Evolutionary conservation across 768 basidiomycete species (phyloP), one percentile per base, ranked within the genome.

Genomic region (Auricularia sp.): DNA sequence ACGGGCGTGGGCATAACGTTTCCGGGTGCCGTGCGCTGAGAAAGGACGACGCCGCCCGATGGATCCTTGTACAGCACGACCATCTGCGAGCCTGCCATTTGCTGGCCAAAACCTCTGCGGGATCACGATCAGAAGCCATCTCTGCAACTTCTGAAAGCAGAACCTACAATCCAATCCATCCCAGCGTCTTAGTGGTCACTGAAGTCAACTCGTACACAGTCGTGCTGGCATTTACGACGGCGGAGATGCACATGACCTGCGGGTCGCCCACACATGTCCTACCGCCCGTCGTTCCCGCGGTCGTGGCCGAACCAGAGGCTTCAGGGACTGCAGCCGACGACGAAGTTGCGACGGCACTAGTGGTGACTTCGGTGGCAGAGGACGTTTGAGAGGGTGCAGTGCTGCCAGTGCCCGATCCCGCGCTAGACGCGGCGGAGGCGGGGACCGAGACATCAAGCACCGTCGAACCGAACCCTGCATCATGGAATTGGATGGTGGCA

Each of bases 1-100:
- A 79, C 84, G 61, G 86, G 79, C 14, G 75, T 80, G 4, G 88
- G 88, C 82, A 83, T 81, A 3, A 77, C 75, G 66, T 86, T 77
- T 4, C 68, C 70, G 1, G 79, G 67, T 0, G 88, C 84, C 36
- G 72, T 74, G 23, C 88, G 80, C 70, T 91, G 88, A 6, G 87
- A 88, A 23, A 91, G 72, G 14, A 51, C 47, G 2, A 51, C 16
- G 1, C 47, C 47, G 3, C 47, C 47, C 0, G 47, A 16, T 18
- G 47, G 14, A 18, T 51, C 16, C 21, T 51, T 51, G 18, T 21
- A 51, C 10, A 51, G 6, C 18, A 51, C 21, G 47, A 51, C 47
- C 47, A 51, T 51, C 18, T 16, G 47, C 47, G 47, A 1, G 21
- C 21, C 47, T 5, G 47, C 14, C 47, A 51, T 51, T 51, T 51